Percentiles rank a stretch among this genome's conserved stretches.
These are phyloP conservation scores for Carpinus fangiana DNA, from an alignment of 306 rosid genomes.

Conservation along the genomic window DNA sequence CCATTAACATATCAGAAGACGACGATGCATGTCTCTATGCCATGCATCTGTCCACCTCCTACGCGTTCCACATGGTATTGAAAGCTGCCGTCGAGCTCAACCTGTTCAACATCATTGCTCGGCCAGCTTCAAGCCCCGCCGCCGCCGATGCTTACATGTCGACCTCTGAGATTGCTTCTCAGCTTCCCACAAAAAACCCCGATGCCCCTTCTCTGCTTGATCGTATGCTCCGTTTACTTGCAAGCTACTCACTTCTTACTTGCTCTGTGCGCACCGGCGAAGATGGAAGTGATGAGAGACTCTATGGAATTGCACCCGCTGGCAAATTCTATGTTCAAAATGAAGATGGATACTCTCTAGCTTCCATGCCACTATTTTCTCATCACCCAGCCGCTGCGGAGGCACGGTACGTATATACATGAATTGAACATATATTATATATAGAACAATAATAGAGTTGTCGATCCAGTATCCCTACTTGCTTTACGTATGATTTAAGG, in stretches of 20 bases:
- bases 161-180: conserved; percentile 29
- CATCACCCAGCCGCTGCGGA: not conserved
- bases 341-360: conserved; percentile 18
- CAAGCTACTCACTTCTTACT: conserved; percentile 20
- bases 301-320: conserved; percentile 16
- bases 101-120: conserved; percentile 30
- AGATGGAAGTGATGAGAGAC: not conserved
- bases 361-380: conserved; percentile 5
- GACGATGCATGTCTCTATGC: conserved; percentile 25
- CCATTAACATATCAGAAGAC: not conserved
- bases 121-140: not conserved
- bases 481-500: too few relatives aligned
- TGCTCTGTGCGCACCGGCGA: not conserved
- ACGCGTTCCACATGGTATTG: conserved; percentile 5
- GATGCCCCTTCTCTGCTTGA: conserved; percentile 22
- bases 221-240: conserved; percentile 31
- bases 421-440: too few relatives aligned
- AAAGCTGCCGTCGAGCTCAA: conserved; percentile 35
- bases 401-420: conserved; percentile 7
- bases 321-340: conserved; percentile 23
- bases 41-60: not conserved
- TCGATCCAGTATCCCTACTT: too few relatives aligned
- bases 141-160: conserved; percentile 17
- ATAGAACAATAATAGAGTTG: too few relatives aligned
- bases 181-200: not conserved